Evolutionary conservation across 2,329 filamentous ascomycete species (phyloP).

Genomic region (Rutstroemia sp.): DNA sequence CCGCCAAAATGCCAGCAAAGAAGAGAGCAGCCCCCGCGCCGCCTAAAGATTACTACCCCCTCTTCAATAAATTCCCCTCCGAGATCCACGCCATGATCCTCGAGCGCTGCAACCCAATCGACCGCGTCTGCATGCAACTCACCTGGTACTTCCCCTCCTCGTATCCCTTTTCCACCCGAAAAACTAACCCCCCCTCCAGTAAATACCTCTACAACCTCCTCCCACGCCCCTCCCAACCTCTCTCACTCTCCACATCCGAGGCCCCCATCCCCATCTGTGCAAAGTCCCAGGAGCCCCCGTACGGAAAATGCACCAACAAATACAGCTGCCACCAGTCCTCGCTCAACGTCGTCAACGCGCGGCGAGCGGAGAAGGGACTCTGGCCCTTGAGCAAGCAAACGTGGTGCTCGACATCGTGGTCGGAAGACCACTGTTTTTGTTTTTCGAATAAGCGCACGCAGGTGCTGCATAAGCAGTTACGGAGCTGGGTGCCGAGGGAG

Average conservation of each 20-base stretch:
- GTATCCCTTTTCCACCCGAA: not conserved
- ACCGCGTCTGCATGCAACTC: constrained; percentile 21
- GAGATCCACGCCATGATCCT: constrained; percentile 23
- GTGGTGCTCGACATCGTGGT: not conserved
- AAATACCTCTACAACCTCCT: constrained; percentile 21
- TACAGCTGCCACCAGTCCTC: too few relatives aligned
- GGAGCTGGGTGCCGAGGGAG: constrained; percentile 19
- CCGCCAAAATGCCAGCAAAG: too few relatives aligned
- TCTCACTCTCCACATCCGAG: constrained; percentile 13
- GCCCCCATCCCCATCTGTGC: constrained; percentile 5
- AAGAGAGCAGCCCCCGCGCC: not conserved
- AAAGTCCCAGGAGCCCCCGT: not conserved
- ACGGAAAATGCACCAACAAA: too few relatives aligned
- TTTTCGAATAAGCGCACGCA: not conserved
- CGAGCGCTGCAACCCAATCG: constrained; percentile 19
- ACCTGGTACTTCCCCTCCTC: constrained; percentile 18
- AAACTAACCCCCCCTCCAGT: not conserved
- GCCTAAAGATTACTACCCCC: constrained; percentile 10
- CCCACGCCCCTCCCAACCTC: not conserved
- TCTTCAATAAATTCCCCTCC: constrained; percentile 20
- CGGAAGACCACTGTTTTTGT: not conserved
- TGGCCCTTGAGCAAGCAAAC: not conserved
- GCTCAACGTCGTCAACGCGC: too few relatives aligned
- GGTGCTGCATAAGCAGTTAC: constrained; percentile 15
- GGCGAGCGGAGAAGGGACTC: not conserved